A percentile compares a stretch with the other conserved stretches of the same genome.
phyloP scores from a whole-genome alignment of 2,329 filamentous ascomycete genomes.

The Colletotrichum coccodes region DNA sequence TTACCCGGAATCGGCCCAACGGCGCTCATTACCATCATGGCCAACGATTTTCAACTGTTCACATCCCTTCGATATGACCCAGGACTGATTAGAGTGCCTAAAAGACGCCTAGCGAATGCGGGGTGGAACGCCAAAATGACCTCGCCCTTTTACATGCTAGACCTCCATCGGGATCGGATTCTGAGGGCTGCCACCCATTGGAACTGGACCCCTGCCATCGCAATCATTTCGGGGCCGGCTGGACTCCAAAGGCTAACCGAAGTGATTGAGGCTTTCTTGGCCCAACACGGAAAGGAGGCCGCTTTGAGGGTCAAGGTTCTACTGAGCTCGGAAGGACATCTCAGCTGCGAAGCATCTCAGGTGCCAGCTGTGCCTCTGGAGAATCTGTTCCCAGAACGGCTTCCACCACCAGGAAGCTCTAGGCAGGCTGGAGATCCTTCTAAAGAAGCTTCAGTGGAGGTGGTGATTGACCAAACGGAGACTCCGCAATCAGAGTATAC shows the following conservation, averaged over 20 bases:
- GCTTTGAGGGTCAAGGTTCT: constrained; percentile 65
- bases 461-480: constrained; percentile 55
- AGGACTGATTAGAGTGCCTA: constrained; percentile 56
- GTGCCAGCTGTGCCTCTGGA: constrained; percentile 50
- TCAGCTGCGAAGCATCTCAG: constrained; percentile 47
- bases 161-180: constrained; percentile 82
- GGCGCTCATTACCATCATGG: constrained; percentile 40
- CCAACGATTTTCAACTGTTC: constrained; percentile 68
- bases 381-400: constrained; percentile 66
- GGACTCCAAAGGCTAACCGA: constrained; percentile 55
- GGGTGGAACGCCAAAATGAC: constrained; percentile 63
- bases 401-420: constrained; percentile 57
- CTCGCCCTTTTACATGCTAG: constrained; percentile 82
- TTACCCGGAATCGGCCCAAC: neutral
- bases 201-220: constrained; percentile 60
- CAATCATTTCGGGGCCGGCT: constrained; percentile 53
- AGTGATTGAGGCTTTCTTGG: constrained; percentile 47
- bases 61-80: constrained; percentile 80
- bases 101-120: constrained; percentile 48
- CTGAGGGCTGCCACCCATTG: constrained; percentile 70
- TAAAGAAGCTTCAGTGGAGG: constrained; percentile 48
- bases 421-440: constrained; percentile 39
- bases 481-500: constrained; percentile 72
- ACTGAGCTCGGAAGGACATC: constrained; percentile 58
- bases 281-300: constrained; percentile 33